phyloP scores from a whole-genome alignment of 2,329 filamentous ascomycete species.

The Aphanocladium album region DNA sequence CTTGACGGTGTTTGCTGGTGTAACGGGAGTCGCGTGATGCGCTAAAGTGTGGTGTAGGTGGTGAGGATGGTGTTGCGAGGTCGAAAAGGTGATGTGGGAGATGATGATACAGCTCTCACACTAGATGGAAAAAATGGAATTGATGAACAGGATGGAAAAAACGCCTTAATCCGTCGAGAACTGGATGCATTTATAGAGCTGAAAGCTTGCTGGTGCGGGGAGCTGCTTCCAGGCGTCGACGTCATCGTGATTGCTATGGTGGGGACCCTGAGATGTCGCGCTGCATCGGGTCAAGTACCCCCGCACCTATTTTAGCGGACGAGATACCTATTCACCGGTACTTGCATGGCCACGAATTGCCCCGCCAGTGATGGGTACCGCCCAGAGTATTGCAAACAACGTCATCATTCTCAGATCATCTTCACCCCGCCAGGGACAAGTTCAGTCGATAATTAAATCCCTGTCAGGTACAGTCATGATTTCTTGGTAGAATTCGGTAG shows the following conservation, averaged over 20 bases:
- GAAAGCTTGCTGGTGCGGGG: conserved; percentile 9
- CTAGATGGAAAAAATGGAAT: conserved; percentile 10
- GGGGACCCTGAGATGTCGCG: conserved; percentile 8
- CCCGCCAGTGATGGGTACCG: conserved; percentile 8
- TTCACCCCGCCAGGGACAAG: conserved; percentile 1
- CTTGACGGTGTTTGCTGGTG: conserved; percentile 25
- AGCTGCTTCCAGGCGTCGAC: conserved; percentile 11
- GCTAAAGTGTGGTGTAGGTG: conserved; percentile 17
- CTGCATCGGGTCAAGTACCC: neutral
- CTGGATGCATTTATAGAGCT: conserved; percentile 10
- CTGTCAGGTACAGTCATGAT: conserved; percentile 10
- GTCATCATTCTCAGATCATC: conserved; percentile 5
- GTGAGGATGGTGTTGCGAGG: conserved; percentile 10
- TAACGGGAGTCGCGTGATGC: conserved; percentile 14
- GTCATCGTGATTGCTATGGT: conserved; percentile 12
- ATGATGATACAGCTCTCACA: neutral
- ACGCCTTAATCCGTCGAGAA: neutral
- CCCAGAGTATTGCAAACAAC: neutral
- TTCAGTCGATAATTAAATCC: neutral
- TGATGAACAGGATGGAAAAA: conserved; percentile 2
- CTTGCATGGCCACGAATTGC: neutral
- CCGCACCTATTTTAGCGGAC: neutral
- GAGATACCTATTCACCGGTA: neutral
- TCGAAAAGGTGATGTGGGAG: neutral
- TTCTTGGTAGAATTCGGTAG: conserved; percentile 4